Evolutionary conservation across 441 rosid genomes (phyloP).

Genomic region (Codiaeum variegatum): DNA sequence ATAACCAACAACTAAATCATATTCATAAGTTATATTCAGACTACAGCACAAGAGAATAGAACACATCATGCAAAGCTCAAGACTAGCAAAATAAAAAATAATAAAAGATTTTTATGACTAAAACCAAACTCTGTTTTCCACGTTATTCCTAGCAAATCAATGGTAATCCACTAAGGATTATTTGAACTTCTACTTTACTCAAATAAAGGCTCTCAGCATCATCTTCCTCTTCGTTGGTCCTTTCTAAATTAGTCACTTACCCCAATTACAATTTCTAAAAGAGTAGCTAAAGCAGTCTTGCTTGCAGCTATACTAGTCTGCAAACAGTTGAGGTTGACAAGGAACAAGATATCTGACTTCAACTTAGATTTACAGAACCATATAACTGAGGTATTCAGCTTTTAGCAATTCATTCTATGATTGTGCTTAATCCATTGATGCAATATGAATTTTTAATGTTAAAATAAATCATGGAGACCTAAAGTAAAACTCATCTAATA

Average conservation of each 20-base stretch:
- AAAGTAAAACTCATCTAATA: neutral
- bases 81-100: neutral
- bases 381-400: neutral
- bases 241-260: neutral
- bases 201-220: neutral
- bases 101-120: neutral
- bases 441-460: too few species aligned
- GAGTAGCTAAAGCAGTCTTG: neutral
- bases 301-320: neutral
- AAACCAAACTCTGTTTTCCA: neutral
- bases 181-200: neutral
- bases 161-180: neutral
- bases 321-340: neutral
- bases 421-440: neutral
- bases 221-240: neutral
- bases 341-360: neutral
- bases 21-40: neutral
- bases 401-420: neutral
- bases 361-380: neutral
- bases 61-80: neutral
- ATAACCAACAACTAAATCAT: neutral
- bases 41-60: neutral
- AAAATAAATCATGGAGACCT: neutral
- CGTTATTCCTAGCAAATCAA: neutral
- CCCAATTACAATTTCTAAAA: neutral